Percentiles rank a stretch among this genome's conserved stretches.
Evolutionary conservation across 495 filamentous ascomycete genomes (phyloP).

Genomic region (Ramalina peruviana): DNA sequence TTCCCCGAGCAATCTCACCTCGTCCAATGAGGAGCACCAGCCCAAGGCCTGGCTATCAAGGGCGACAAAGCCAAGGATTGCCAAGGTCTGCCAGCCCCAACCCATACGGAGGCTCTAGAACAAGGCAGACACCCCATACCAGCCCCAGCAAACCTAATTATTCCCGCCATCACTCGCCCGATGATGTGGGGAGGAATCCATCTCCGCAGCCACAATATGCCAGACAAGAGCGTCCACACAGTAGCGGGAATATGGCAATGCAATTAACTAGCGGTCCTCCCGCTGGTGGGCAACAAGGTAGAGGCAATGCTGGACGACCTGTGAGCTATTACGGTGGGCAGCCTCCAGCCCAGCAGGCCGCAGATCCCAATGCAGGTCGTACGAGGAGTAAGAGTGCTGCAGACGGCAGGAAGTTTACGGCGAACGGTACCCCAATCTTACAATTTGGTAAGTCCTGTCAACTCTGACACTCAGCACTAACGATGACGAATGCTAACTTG

Average conservation of each 20-base stretch:
- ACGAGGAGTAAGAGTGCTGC: constrained; percentile 70
- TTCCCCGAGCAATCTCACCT: constrained; percentile 35
- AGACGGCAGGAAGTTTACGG: constrained; percentile 59
- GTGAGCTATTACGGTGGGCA: constrained; percentile 23
- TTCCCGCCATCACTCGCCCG: constrained; percentile 41
- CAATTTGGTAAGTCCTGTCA: constrained; percentile 64
- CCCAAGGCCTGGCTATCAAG: constrained; percentile 30
- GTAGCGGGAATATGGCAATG: constrained; percentile 64
- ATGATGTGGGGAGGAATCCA: constrained; percentile 36
- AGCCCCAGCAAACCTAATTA: constrained; percentile 15
- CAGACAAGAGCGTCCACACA: constrained; percentile 47
- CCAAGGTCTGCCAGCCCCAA: constrained; percentile 20
- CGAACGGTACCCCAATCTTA: constrained; percentile 76
- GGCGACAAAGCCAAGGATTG: constrained; percentile 5
- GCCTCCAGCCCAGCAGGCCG: constrained; percentile 7
- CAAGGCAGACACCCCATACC: constrained; percentile 11
- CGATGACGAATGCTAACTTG: not conserved
- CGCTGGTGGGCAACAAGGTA: constrained; percentile 6
- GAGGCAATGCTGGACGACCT: constrained; percentile 17
- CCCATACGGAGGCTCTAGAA: constrained; percentile 7
- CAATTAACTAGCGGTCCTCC: constrained; percentile 48
- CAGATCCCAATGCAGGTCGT: constrained; percentile 22
- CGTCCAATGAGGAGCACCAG: constrained; percentile 40
- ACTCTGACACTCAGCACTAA: not conserved
- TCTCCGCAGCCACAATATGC: constrained; percentile 46